These are phyloP conservation scores for Echria macrotheca DNA, from an alignment of 495 filamentous ascomycete species.

Conservation along the genomic window DNA sequence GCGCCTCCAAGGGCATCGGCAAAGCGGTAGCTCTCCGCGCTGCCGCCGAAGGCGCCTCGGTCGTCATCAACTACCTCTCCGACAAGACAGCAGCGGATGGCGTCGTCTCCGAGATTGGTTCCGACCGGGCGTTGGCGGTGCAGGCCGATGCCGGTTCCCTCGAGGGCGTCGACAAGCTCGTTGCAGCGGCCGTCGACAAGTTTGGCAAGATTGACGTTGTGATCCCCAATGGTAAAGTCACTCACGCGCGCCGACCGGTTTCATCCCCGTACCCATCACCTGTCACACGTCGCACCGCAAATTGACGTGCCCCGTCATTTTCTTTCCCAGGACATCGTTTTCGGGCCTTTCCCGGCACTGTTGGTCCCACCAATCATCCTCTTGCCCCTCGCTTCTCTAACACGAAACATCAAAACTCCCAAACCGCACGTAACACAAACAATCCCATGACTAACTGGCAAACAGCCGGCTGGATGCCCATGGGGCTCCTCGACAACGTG, in stretches of 20 bases:
- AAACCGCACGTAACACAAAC: no score
- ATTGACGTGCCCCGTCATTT: no score
- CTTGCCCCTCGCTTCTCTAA: no score
- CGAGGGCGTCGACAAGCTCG: conserved; percentile 55
- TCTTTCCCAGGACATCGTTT: no score
- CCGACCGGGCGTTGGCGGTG: conserved; percentile 47
- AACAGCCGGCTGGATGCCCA: conserved; percentile 47
- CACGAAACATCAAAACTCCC: no score
- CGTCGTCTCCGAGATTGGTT: conserved; percentile 50
- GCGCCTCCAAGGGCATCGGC: conserved; percentile 64
- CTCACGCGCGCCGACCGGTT: background rate
- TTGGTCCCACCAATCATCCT: no score
- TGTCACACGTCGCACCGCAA: no score
- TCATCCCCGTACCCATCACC: no score
- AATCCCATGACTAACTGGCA: no score
- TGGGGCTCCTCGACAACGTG: conserved; percentile 50
- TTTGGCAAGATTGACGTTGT: conserved; percentile 66
- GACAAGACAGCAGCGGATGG: conserved; percentile 48
- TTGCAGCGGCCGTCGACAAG: conserved; percentile 52
- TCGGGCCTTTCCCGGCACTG: no score
- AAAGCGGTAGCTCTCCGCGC: conserved; percentile 51
- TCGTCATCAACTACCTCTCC: conserved; percentile 60
- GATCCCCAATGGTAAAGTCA: conserved; percentile 48
- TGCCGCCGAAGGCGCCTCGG: conserved; percentile 52
- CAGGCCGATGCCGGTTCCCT: conserved; percentile 60